Evolutionary conservation across 2,329 filamentous ascomycete genomes (phyloP), one percentile per base, ranked within the genome.

Genomic region (Penicillium sp.): DNA sequence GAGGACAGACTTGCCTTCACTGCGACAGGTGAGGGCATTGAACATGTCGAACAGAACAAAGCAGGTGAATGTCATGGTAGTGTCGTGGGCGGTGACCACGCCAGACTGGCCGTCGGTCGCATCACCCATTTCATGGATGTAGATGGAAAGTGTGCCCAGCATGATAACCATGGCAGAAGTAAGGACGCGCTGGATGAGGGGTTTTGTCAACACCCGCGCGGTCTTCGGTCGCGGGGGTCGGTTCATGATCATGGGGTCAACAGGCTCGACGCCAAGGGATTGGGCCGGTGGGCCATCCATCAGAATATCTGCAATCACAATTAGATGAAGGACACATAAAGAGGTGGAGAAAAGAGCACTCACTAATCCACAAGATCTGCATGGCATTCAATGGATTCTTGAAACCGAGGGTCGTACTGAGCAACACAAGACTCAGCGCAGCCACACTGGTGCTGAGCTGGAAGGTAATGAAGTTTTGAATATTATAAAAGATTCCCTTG

Each of bases 31-130:
- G 23, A 99, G 82, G 1, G 95, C 95, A 75, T 99, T 98, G 82
- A 98, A 97, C 95, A 99, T 99, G 81, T 99, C 95, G 76, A 98
- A 99, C 53, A 99, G 85, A 46, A 99, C 95, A 72, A 99, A 99
- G 77, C 93, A 96, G 6, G 95, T 99, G 73, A 99, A 99, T 0
- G 95, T 98, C 90, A 99, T 97, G 62, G 95, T 99, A 1, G 95
- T 99, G 77, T 99, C 95, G 66, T 96, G 92, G 50, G 91, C 91
- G 1, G 89, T 96, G 58, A 98, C 90, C 57, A 88, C 80, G 54
- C 91, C 72, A 4, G 75, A 73, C n/a, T 64, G 58, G n/a, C 70
- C 67, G 62, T 79, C 76, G 53, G 77, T 73, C 4, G 69, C 88
- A 71, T 96, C 92, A 25, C 86, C 83, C 91, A 99, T 97, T 78